Evolutionary conservation across 176 grass and related monocot species (phyloP), one percentile per base, ranked within the genome.

Genomic region (Aechmea fasciata): DNA sequence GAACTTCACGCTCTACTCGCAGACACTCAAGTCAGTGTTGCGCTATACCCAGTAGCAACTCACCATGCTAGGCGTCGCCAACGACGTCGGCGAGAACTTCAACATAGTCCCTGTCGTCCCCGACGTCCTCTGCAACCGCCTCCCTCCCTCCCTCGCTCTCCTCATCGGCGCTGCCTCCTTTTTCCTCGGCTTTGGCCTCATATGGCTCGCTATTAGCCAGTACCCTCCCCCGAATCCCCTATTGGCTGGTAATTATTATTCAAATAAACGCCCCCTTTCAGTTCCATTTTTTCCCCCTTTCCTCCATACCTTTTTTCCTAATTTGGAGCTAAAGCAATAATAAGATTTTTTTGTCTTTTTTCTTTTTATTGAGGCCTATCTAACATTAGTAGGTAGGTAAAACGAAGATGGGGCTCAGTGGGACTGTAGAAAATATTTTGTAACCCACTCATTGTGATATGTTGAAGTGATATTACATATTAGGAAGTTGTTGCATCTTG

Each of bases 61-160:
- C 48, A 99, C 89, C 74, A 75, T 99, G 84, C 84, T 99, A 47
- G 94, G 94, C 51, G 94, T 99, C 11, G 89, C 84, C 76, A 97
- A 92, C 66, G 89, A 97, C 84, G 29, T 90, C n/a, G 86, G 94
- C 63, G 89, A 99, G 82, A 99, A 90, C 83, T 88, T 93, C 0
- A 87, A 86, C 1, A 75, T 99, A 14, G 10, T 99, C 14, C 77
- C 25, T 26, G 25, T 1, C 1, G 25, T 26, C 25, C 0, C 89
- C 0, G 94, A 86, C 11, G 61, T 99, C 71, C 71, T 87, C 50
- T 83, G 86, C 84, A 93, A 87, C 80, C 77, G 82, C 15, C 67
- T 93, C 18, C 82, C 86, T 24, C 89, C 89, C 0, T 99, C 84
- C 89, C 75, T 87, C 78, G 77, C 92, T 20, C 82, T 99, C 71